Percentiles rank a stretch among this genome's conserved stretches.
Evolutionary conservation across 768 basidiomycete genomes (phyloP).

Genomic region (Suillus subalutaceus): DNA sequence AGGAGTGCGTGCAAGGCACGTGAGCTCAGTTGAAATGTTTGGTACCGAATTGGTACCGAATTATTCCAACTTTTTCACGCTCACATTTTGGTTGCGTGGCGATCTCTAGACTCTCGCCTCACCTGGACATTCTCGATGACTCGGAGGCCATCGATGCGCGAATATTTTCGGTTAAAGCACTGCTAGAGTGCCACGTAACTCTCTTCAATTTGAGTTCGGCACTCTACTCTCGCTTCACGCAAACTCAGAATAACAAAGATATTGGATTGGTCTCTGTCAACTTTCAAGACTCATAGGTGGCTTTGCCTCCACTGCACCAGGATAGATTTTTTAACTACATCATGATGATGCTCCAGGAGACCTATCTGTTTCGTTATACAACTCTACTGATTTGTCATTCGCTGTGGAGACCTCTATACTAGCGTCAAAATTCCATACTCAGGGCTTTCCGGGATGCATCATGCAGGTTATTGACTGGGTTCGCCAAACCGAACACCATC

Average conservation of each 20-base stretch:
- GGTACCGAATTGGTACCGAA: no score
- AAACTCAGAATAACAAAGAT: background rate
- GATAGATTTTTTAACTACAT: background rate
- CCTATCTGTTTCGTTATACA: no score
- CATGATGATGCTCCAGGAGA: background rate
- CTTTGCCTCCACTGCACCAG: constrained; percentile 12
- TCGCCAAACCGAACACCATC: background rate
- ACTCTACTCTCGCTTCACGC: constrained; percentile 10
- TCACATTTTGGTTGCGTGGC: no score
- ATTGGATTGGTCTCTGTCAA: constrained; percentile 10
- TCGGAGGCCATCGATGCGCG: constrained; percentile 16
- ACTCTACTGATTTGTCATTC: background rate
- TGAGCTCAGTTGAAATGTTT: no score
- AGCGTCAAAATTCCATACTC: background rate
- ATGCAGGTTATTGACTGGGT: no score
- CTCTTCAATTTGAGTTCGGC: constrained; percentile 11
- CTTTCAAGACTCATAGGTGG: constrained; percentile 1
- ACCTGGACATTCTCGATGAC: constrained; percentile 10
- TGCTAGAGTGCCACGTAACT: background rate
- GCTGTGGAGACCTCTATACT: background rate
- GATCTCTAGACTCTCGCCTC: no score
- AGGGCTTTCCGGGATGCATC: no score
- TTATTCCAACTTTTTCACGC: no score
- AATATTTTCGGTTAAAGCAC: background rate
- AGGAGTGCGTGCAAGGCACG: no score